phyloP scores from a whole-genome alignment of 495 filamentous ascomycete genomes.

The Cercophora samala region DNA sequence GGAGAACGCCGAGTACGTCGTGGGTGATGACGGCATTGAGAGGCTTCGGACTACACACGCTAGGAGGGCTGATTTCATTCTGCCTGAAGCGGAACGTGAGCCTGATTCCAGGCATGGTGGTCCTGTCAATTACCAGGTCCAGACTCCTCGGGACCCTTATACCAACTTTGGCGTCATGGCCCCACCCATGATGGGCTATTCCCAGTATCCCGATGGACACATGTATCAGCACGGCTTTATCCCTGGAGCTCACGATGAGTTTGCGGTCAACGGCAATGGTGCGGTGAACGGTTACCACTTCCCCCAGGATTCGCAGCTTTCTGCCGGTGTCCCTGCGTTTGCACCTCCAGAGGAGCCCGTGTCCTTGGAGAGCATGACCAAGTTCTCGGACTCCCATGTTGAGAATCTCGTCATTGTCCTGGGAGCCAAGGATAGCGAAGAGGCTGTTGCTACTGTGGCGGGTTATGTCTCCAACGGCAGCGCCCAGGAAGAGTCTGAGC shows the following conservation, averaged over 20 bases:
- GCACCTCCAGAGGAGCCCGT: conserved; percentile 52
- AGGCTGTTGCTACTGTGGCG: conserved; percentile 18
- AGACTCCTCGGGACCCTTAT: conserved; percentile 4
- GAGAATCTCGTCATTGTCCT: conserved; percentile 38
- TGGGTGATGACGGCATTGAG: conserved; percentile 70
- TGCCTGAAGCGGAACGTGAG: conserved; percentile 54
- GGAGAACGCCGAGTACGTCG: conserved; percentile 63
- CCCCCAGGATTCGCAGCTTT: conserved; percentile 56
- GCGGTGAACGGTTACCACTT: conserved; percentile 43
- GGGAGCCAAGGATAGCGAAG: conserved; percentile 20
- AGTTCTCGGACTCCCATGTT: conserved; percentile 55
- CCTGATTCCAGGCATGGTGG: conserved; percentile 42
- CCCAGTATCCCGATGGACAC: conserved; percentile 25
- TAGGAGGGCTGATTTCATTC: conserved; percentile 77
- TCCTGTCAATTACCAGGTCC: conserved; percentile 23
- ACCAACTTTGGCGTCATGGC: conserved; percentile 9
- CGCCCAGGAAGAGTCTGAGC: neutral
- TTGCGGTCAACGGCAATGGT: conserved; percentile 40
- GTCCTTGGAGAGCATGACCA: conserved; percentile 44
- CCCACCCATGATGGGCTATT: conserved; percentile 15
- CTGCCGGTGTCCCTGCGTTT: conserved; percentile 74
- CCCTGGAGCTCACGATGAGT: conserved; percentile 37
- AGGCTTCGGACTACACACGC: conserved; percentile 68
- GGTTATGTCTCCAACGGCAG: conserved; percentile 16
- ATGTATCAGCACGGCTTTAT: conserved; percentile 29